A percentile compares a stretch with the other conserved stretches of the same genome.
Conservation (phyloP, 257 asterid genomes). For the Solanum acaule region DNA sequence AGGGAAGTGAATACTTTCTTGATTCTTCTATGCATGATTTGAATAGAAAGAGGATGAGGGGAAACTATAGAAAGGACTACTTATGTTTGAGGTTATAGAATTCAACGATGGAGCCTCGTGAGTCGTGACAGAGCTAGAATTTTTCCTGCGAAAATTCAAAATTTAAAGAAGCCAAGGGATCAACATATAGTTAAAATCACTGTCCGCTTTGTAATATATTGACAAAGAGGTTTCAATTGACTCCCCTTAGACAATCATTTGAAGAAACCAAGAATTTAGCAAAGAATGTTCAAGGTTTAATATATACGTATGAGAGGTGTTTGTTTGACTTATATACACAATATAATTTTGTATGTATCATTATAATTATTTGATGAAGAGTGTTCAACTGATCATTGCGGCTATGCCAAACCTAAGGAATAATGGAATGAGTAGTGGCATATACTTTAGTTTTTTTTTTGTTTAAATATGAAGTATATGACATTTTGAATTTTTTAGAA, state of each 20-base stretch:
- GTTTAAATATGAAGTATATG: background rate
- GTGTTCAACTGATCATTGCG: background rate
- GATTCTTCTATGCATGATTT: conserved; percentile 21
- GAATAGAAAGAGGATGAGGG: background rate
- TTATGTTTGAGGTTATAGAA: background rate
- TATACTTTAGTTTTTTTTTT: background rate
- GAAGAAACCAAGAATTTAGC: background rate
- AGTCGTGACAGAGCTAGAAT: background rate
- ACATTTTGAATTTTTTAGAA: background rate
- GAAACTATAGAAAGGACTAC: background rate
- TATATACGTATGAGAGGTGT: background rate
- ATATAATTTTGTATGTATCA: background rate
- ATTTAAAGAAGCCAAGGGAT: background rate
- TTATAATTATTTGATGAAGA: background rate
- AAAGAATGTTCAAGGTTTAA: background rate
- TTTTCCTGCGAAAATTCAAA: fast-evolving
- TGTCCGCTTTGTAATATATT: background rate
- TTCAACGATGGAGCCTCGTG: background rate
- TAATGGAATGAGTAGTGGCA: background rate
- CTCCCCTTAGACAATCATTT: background rate
- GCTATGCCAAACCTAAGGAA: background rate
- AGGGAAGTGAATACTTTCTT: conserved; percentile 28
- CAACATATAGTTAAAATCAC: background rate
- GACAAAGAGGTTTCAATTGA: background rate
- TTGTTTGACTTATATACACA: background rate